Evolutionary conservation across 179 eudicot genomes (phyloP), one percentile per base, ranked within the genome.

Genomic region (Silene noctiflora): DNA sequence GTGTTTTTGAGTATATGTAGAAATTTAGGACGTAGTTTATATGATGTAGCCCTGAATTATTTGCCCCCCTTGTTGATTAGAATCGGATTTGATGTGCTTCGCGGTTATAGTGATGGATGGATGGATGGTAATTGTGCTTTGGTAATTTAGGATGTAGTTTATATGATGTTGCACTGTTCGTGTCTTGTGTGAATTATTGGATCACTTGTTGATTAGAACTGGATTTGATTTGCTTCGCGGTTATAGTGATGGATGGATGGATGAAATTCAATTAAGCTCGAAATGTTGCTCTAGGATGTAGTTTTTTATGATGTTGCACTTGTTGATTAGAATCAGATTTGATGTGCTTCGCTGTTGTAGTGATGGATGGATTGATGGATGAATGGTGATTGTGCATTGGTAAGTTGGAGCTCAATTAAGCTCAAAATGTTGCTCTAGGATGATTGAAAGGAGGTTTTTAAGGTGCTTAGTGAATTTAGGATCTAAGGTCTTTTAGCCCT

Each of bases 191-290:
- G 71, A 22, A 25, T 12, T 16, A 22, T 65, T 58, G 60, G 69
- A 70, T 71, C 27, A 9, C 3, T 51, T 22, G 79, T 35, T 22
- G 79, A 75, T 69, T 73, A 75, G 46, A 67, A 19, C 27, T 69
- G 17, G 56, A 70, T 69, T 77, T 46, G 71, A 14, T 51, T n/a
- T 12, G 58, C 3, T 51, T 51, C 46, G 46, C 46, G 46, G 46
- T 39, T 39, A 39, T 39, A 7, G 58, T 51, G 17, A 12, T 51
- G 58, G 58, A 16, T 51, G n/a, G n/a, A 51, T 51, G 58, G 58
- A 51, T 51, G 27, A 51, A n/a, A n/a, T n/a, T n/a, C 8, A 3
- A 2, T 3, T 24, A 64, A 64, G 39, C 16, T 64, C 13, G 5
- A 25, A 14, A 58, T 61, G 10, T 29, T 31, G 70, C 25, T 22